Evolutionary conservation across 2,329 filamentous ascomycete species (phyloP), one percentile per base, ranked within the genome.

Genomic region (Venturia carpophila): DNA sequence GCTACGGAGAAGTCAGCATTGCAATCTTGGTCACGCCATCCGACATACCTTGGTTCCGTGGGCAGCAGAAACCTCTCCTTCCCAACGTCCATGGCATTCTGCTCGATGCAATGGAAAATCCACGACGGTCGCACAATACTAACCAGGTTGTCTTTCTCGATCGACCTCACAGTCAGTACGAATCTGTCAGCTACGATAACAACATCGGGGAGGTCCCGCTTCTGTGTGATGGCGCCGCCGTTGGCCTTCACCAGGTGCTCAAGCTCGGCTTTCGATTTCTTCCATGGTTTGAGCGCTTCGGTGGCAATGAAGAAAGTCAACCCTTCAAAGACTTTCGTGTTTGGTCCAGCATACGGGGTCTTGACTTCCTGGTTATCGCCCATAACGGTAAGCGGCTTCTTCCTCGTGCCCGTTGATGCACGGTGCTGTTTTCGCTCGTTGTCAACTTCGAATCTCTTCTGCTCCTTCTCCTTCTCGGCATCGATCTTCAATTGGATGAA

Each of bases 241-340:
- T 97, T 86, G 5, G 87, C 83, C 74, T 94, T 96, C 70, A 97
- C 83, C 0, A 96, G 75, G 10, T 84, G 80, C 74, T 97, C 92
- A 1, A 99, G 78, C 68, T 95, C 87, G 0, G 83, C 79, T 74
- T 96, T 97, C 6, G 83, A 83, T 73, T 86, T 91, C 75, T 90
- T 94, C 30, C 80, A 77, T 0, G 91, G 90, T 52, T 83, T 80
- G 1, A 82, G 73, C 37, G 88, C 86, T 63, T 95, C 92, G 1
- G 89, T 92, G 72, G 97, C 83, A 24, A 97, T 83, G 71, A 79
- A 95, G 73, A 97, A 96, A 49, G 85, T 87, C 17, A 94, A 75
- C 0, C 89, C 89, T 10, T 87, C 80, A 69, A 97, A 96, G 0
- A 95, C 73, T 56, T 84, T 82, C 0, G 85, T 86, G 56, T 80